These are phyloP conservation scores for Apostasia ramifera DNA, from an alignment of 106 monocot species.

Conservation along the genomic window DNA sequence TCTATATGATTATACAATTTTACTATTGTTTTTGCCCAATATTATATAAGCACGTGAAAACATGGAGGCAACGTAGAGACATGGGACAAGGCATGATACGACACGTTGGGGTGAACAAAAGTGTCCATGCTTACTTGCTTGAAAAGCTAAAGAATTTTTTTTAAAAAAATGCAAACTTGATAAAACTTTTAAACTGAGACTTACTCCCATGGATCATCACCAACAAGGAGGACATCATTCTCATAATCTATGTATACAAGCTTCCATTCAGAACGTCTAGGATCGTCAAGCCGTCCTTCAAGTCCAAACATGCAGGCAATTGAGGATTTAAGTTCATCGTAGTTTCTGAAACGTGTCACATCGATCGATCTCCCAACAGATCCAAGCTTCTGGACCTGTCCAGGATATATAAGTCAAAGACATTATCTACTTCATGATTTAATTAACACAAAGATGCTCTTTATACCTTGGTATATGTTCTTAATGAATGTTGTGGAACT, in stretches of 20 bases:
- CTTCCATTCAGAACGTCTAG: constrained; percentile 64
- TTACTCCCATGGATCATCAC: constrained; percentile 99
- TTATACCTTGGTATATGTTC: constrained; percentile 90
- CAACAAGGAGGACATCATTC: constrained; percentile 98
- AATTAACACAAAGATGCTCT: neutral
- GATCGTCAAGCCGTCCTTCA: constrained; percentile 66
- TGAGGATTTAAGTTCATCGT: constrained; percentile 61
- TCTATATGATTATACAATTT: too few species aligned
- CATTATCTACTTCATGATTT: neutral
- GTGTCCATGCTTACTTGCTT: too few species aligned
- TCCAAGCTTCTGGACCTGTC: constrained; percentile 86
- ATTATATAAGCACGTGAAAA: too few species aligned
- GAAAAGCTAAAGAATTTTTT: too few species aligned
- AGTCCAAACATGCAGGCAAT: constrained; percentile 97
- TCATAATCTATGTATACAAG: constrained; percentile 95
- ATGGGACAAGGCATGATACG: too few species aligned
- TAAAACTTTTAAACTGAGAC: constrained; percentile 8
- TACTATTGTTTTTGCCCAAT: too few species aligned
- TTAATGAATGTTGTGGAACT: constrained; percentile 33
- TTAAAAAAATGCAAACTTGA: neutral
- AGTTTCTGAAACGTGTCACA: constrained; percentile 75
- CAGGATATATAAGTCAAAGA: neutral
- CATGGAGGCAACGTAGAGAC: too few species aligned
- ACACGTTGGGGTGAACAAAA: too few species aligned
- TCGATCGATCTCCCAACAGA: constrained; percentile 97